phyloP scores from a whole-genome alignment of 2,329 filamentous ascomycete genomes.

The Aphanoascus verrucosus region DNA sequence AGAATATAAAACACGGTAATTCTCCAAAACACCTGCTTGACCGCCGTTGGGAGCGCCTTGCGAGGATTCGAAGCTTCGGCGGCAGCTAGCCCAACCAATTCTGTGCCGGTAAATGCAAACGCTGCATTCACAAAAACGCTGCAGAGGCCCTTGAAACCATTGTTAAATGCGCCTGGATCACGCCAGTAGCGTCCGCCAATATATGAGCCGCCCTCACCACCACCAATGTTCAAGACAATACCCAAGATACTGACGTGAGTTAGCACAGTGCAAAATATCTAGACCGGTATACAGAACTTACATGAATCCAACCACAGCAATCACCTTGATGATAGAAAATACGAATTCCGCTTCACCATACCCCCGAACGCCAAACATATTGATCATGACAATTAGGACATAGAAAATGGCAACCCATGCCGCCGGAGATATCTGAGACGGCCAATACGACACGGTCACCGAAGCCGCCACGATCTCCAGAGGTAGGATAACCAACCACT shows the following conservation, averaged over 20 bases:
- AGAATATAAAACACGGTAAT: conserved; percentile 49
- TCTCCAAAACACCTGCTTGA: conserved; percentile 45
- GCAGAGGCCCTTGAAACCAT: conserved; percentile 54
- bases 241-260: conserved; percentile 48
- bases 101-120: conserved; percentile 32
- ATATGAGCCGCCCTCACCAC: conserved; percentile 51
- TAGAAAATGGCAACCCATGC: conserved; percentile 44
- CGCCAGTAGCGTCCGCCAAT: conserved; percentile 58
- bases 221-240: conserved; percentile 53
- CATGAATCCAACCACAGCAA: conserved; percentile 43
- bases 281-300: conserved; percentile 36
- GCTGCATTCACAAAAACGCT: conserved; percentile 37
- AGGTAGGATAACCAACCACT: conserved; percentile 71
- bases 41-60: conserved; percentile 44
- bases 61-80: conserved; percentile 46
- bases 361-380: conserved; percentile 45
- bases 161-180: conserved; percentile 49
- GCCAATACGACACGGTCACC: conserved; percentile 54
- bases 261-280: conserved; percentile 25
- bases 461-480: conserved; percentile 57
- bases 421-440: conserved; percentile 26
- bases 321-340: conserved; percentile 43
- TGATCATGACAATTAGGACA: conserved; percentile 50
- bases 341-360: conserved; percentile 44
- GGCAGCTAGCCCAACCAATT: conserved; percentile 46